Conservation (phyloP, 2,329 filamentous ascomycete species). For the Fusarium sp. region DNA sequence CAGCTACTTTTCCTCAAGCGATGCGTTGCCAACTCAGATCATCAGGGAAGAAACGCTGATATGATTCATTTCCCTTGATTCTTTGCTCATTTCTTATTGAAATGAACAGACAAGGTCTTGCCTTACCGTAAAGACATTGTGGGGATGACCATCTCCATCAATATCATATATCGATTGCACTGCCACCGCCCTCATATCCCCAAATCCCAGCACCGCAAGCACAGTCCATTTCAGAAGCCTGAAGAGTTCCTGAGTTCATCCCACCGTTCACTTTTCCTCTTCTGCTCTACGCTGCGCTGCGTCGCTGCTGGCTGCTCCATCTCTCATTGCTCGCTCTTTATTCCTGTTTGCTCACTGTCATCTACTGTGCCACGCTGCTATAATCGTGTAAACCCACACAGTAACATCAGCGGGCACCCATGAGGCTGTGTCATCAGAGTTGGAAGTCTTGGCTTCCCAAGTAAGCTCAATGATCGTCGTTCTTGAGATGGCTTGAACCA, state of each 20-base stretch:
- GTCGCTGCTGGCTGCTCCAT: background rate
- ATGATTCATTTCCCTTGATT: constrained; percentile 22
- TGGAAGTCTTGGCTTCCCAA: constrained; percentile 29
- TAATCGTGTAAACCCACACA: constrained; percentile 12
- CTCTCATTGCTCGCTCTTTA: background rate
- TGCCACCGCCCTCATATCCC: constrained; percentile 35
- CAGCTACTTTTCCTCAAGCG: background rate
- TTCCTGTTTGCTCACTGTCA: background rate
- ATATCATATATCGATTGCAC: constrained; percentile 28
- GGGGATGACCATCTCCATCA: constrained; percentile 23
- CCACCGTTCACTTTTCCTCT: constrained; percentile 2
- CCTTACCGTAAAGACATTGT: constrained; percentile 2
- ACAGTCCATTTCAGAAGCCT: constrained; percentile 17
- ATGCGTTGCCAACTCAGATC: constrained; percentile 7
- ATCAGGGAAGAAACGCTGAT: background rate
- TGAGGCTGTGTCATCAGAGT: constrained; percentile 32
- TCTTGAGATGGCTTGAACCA: constrained; percentile 4
- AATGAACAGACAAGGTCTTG: constrained; percentile 31
- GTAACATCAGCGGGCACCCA: constrained; percentile 13
- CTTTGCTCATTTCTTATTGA: constrained; percentile 26
- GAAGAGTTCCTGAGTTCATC: background rate
- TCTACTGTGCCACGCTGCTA: constrained; percentile 25
- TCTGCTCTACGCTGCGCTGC: background rate
- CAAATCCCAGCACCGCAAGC: constrained; percentile 15
- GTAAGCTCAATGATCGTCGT: constrained; percentile 27